phyloP scores from a whole-genome alignment of 2,329 filamentous ascomycete genomes.

The Aspergillus glaucus region DNA sequence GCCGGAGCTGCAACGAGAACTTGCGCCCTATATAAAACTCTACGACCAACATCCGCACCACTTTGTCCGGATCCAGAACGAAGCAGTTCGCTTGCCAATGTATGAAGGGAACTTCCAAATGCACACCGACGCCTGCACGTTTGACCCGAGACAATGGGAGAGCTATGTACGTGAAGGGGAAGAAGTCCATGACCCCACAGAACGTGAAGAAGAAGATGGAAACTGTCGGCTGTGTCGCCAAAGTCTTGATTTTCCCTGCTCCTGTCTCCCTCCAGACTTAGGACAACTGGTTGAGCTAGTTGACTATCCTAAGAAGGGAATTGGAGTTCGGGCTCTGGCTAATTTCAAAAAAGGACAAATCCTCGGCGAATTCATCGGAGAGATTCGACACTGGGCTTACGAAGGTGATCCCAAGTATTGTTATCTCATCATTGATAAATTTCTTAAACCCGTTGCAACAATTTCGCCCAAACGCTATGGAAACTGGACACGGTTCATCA shows the following conservation, averaged over 20 bases:
- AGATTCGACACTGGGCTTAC: slow-evolving; percentile 7
- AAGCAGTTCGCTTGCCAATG: slow-evolving; percentile 1
- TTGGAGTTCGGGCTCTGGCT: slow-evolving; percentile 25
- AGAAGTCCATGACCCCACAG: slow-evolving; percentile 8
- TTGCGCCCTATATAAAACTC: slow-evolving; percentile 1
- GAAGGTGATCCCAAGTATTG: slow-evolving; percentile 13
- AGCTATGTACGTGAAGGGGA: background rate
- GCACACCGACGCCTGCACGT: slow-evolving; percentile 8
- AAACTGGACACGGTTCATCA: slow-evolving; percentile 32
- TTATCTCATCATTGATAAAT: slow-evolving; percentile 2
- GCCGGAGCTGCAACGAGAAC: slow-evolving; percentile 1
- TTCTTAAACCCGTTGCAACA: background rate
- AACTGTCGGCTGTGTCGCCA: slow-evolving; percentile 14
- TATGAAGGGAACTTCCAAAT: slow-evolving; percentile 9
- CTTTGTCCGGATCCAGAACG: slow-evolving; percentile 3
- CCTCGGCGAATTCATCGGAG: slow-evolving; percentile 22
- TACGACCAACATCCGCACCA: slow-evolving; percentile 12
- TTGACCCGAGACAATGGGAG: slow-evolving; percentile 7
- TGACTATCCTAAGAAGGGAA: slow-evolving; percentile 21
- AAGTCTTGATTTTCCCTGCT: background rate
- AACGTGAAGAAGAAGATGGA: slow-evolving; percentile 9
- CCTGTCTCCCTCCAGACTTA: background rate
- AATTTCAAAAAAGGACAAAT: slow-evolving; percentile 18
- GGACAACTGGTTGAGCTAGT: slow-evolving; percentile 24
- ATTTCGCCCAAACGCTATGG: slow-evolving; percentile 18